These are phyloP conservation scores for Limnanthes douglasii DNA, from an alignment of 345 rosid genomes.

Conservation along the genomic window DNA sequence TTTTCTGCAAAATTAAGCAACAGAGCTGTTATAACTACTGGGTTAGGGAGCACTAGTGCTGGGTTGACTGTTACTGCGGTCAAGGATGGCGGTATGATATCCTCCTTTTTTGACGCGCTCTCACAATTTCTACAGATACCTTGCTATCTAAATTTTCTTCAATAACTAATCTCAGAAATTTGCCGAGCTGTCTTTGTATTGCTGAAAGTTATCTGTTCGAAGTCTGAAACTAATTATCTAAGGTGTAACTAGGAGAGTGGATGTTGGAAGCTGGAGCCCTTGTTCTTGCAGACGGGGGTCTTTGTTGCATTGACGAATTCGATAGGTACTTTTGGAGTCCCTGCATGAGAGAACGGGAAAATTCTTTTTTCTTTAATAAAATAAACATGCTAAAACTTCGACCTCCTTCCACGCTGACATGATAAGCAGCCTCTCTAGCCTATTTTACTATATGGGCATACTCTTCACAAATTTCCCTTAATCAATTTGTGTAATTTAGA, in stretches of 20 bases:
- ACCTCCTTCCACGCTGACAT: too few relatives aligned
- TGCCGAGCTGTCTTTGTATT: conserved; percentile 3
- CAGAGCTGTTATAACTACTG: conserved; percentile 87
- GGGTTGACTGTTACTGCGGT: conserved; percentile 98
- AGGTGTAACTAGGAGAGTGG: conserved; percentile 63
- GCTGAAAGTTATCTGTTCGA: conserved; percentile 1
- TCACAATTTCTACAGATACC: too few relatives aligned
- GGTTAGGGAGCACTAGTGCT: conserved; percentile 95
- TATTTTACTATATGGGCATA: too few relatives aligned
- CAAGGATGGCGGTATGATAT: conserved; percentile 73
- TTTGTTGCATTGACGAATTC: conserved; percentile 96
- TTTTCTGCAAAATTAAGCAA: conserved; percentile 93
- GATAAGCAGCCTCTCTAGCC: too few relatives aligned
- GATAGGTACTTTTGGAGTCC: conserved; percentile 63
- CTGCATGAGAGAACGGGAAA: background rate
- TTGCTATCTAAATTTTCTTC: too few relatives aligned
- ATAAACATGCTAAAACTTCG: too few relatives aligned
- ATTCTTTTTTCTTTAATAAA: too few relatives aligned
- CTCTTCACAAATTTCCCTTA: too few relatives aligned
- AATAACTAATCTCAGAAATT: too few relatives aligned
- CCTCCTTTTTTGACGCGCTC: too few relatives aligned
- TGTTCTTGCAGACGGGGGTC: conserved; percentile 96
- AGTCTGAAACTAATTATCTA: background rate
- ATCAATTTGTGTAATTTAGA: too few relatives aligned
- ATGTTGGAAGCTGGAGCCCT: conserved; percentile 99